Evolutionary conservation across 306 rosid species (phyloP), one percentile per base, ranked within the genome.

Genomic region (Castanea crenata): DNA sequence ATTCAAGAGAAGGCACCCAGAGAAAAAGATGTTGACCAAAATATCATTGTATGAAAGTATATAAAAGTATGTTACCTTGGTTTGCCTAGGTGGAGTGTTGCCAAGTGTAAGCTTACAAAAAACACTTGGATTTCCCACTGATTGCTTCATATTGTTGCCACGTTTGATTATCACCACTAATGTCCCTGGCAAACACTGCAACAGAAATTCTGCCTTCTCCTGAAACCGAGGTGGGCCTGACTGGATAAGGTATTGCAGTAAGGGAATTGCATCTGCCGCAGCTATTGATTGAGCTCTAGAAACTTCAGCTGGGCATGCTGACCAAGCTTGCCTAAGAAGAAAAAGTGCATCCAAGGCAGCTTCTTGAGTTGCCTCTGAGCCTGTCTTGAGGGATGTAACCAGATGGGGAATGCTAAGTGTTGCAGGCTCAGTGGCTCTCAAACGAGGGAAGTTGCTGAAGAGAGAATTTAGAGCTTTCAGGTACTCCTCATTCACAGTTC

Each of bases 281-380:
- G 97, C 98, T 78, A 93, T 84, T 71, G 99, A 96, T 89, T 96
- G 99, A 83, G 97, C 92, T 84, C 96, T 89, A 57, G 99, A 96
- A 81, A 96, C 92, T 79, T 96, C 99, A 18, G 97, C 99, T 2
- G 99, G 97, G 81, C 98, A 96, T 23, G 99, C 99, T 52, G 98
- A 93, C 99, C 99, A 96, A 83, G 99, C 99, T 96, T 96, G 99
- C 79, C 98, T 87, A 29, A 96, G 94, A 82, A 96, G 92, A 86
- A 96, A 96, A 49, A 96, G 97, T 16, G 98, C 90, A 73, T 96
- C 98, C 84, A 96, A 83, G 21, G 98, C 96, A 73, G 98, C 98
- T 90, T 96, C 99, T 80, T 96, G 99, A 79, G 97, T 91, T 78
- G 96, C 97, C 85, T 96, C 99, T 5, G 98, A 86, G 69, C 99